Conservation (phyloP, 1,284 basidiomycete genomes). For the Rhodotorula sp. region DNA sequence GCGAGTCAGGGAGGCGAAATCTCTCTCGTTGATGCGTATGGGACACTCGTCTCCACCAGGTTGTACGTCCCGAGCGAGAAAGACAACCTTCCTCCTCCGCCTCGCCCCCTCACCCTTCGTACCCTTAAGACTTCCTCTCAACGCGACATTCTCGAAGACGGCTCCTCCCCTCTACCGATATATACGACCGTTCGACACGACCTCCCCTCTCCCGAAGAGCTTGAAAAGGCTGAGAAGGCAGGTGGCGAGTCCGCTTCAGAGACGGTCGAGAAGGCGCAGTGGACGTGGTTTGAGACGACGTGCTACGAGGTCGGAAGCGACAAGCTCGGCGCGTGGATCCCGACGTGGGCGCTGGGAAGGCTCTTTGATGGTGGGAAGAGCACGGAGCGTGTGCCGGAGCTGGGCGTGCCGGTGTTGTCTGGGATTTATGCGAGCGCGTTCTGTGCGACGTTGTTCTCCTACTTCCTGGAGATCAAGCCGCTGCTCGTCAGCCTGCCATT, state of each 20-base stretch:
- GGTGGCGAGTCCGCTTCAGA: conserved; percentile 21
- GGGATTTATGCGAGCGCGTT: conserved; percentile 54
- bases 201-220: conserved; percentile 43
- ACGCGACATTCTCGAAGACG: conserved; percentile 48
- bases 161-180: conserved; percentile 51
- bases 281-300: conserved; percentile 53
- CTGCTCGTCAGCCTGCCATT: conserved; percentile 49
- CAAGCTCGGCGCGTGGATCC: conserved; percentile 54
- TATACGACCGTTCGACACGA: conserved; percentile 51
- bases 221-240: conserved; percentile 43
- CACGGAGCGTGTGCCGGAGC: conserved; percentile 51
- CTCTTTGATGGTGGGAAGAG: conserved; percentile 50
- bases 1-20: conserved; percentile 47
- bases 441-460: conserved; percentile 52
- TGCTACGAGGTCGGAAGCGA: conserved; percentile 53
- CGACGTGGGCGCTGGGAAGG: conserved; percentile 52
- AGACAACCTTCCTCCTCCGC: conserved; percentile 6
- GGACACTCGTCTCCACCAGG: conserved; percentile 51
- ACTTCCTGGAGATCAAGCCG: conserved; percentile 52
- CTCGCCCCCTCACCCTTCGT: conserved; percentile 44
- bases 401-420: conserved; percentile 51
- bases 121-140: conserved; percentile 51
- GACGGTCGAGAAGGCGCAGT: conserved; percentile 40
- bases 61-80: conserved; percentile 47
- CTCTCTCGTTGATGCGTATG: conserved; percentile 52